Evolutionary conservation across 2,329 filamentous ascomycete genomes (phyloP).

Genomic region (Metarhizium sp.): DNA sequence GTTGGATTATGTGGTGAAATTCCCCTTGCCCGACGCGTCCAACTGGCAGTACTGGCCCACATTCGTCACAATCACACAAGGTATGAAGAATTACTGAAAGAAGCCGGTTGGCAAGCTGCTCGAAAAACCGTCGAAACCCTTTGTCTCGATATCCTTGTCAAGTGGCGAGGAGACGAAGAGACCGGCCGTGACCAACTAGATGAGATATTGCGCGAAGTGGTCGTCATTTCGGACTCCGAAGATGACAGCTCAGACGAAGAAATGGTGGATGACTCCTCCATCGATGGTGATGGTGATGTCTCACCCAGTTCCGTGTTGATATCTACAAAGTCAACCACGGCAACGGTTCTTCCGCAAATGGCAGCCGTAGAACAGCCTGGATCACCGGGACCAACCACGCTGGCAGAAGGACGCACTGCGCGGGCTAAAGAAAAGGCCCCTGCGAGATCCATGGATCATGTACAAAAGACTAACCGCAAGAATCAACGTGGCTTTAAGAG

Average conservation of each 20-base stretch:
- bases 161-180: constrained; percentile 64
- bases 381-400: constrained; percentile 3
- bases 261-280: constrained; percentile 21
- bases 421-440: constrained; percentile 10
- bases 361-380: not conserved
- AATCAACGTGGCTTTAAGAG: constrained; percentile 36
- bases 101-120: constrained; percentile 50
- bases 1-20: constrained; percentile 49
- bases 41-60: constrained; percentile 56
- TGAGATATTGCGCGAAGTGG: constrained; percentile 56
- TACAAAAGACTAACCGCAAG: constrained; percentile 18
- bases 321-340: constrained; percentile 9
- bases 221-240: constrained; percentile 55
- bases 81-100: constrained; percentile 51
- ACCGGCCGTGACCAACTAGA: constrained; percentile 58
- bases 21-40: constrained; percentile 50
- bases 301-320: constrained; percentile 10
- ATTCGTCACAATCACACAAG: constrained; percentile 58
- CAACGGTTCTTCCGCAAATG: not conserved
- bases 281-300: constrained; percentile 15
- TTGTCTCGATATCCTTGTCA: constrained; percentile 56
- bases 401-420: not conserved
- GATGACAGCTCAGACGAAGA: constrained; percentile 33
- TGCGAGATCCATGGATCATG: constrained; percentile 12
- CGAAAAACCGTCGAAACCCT: constrained; percentile 51